A percentile compares a stretch with the other conserved stretches of the same genome.
Conservation (phyloP, 1,139 yeast species). For the Pichia inconspicua region DNA sequence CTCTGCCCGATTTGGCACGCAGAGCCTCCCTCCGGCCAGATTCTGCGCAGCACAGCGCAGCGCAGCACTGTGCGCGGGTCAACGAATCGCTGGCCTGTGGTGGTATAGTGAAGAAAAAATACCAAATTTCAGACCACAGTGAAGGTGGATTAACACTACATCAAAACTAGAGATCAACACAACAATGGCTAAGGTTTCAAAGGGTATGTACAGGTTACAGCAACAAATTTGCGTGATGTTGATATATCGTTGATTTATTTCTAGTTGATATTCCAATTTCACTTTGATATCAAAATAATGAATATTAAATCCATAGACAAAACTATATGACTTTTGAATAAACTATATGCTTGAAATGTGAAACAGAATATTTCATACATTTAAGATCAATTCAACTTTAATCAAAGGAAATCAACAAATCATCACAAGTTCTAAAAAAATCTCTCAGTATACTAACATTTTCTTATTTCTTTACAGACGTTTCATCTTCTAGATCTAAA, state of each 20-base stretch:
- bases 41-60: neutral
- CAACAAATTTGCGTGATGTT: no score
- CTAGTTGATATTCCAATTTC: no score
- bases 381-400: no score
- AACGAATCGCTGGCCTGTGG: neutral
- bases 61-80: neutral
- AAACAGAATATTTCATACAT: no score
- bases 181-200: constrained; percentile 56
- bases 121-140: neutral
- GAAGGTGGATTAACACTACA: neutral
- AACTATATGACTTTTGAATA: no score
- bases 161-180: constrained; percentile 13
- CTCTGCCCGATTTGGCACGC: neutral
- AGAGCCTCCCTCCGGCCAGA: neutral
- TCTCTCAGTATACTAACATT: neutral
- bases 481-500: constrained; percentile 98
- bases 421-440: no score
- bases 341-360: neutral
- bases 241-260: neutral
- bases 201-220: constrained; percentile 37
- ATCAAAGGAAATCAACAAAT: no score
- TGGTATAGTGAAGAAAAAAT: constrained; percentile 1
- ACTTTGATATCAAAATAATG: no score
- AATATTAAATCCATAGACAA: no score
- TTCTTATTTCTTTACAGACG: constrained; percentile 46